phyloP scores from a whole-genome alignment of 2,329 filamentous ascomycete species.

The Dendrostoma leiphaemia region DNA sequence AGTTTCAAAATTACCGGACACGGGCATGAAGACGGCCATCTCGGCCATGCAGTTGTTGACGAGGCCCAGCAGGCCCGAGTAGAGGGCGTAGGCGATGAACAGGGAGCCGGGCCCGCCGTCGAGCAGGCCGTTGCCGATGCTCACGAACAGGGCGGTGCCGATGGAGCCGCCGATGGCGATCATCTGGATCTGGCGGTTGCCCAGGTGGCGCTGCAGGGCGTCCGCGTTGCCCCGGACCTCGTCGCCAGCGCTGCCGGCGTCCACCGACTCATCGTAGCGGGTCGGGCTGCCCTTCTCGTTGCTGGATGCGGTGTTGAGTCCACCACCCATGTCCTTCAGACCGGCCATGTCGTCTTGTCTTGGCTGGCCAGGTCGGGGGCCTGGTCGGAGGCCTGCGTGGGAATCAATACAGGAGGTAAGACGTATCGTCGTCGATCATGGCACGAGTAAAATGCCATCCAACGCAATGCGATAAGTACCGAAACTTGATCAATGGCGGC shows the following conservation, averaged over 20 bases:
- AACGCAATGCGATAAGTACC: too few relatives aligned
- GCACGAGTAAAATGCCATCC: too few relatives aligned
- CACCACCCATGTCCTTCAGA: not conserved
- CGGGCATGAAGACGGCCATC: conserved; percentile 62
- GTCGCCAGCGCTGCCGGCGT: too few relatives aligned
- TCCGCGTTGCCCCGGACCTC: conserved; percentile 18
- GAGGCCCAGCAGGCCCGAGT: conserved; percentile 53
- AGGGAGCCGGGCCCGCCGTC: conserved; percentile 47
- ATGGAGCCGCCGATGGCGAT: conserved; percentile 59
- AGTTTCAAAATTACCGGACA: conserved; percentile 37
- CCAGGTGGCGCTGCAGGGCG: conserved; percentile 44
- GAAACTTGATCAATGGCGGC: too few relatives aligned
- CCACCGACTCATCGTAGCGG: conserved; percentile 8
- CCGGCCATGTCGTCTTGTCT: conserved; percentile 5
- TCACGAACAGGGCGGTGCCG: conserved; percentile 59
- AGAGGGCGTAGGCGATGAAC: conserved; percentile 57
- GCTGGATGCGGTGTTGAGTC: not conserved
- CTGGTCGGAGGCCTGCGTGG: too few relatives aligned
- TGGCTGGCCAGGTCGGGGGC: not conserved
- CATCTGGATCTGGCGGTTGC: conserved; percentile 56
- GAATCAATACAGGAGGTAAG: too few relatives aligned
- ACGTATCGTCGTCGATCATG: too few relatives aligned
- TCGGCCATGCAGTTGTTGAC: conserved; percentile 67
- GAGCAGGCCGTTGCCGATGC: conserved; percentile 54
- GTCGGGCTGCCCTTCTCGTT: conserved; percentile 3